Evolutionary conservation across 2,329 filamentous ascomycete genomes (phyloP), one percentile per base, ranked within the genome.

Genomic region (Alternaria novae-zelandiae): DNA sequence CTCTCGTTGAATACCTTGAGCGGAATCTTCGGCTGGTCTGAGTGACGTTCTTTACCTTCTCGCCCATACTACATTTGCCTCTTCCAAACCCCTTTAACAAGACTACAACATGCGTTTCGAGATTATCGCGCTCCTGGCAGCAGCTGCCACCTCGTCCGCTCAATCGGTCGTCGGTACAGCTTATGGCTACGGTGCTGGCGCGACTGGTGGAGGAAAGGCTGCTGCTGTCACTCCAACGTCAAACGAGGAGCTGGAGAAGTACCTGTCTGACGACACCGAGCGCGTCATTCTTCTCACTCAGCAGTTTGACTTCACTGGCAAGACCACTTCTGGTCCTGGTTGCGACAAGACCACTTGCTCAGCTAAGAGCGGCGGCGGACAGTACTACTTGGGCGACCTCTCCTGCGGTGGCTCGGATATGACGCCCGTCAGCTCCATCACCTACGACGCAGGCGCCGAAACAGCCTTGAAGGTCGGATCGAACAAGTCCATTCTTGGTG

Each of bases 401-500:
- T 70, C 67, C 20, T 73, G 71, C 32, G 67, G 62, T 28, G 55
- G 54, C 12, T 57, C 54, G n/a, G 63, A 67, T 21, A 70, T 66
- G 23, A 65, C 69, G 7, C 50, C 68, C 23, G 65, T 71, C n/a
- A 73, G 66, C 63, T 72, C 70, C 8, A 71, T 74, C 59, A 78
- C 63, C 6, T 81, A 81, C 64, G 78, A 80, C 64, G 71, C 74
- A 43, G 78, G 77, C 28, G 74, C 77, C 26, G 50, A 66, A 6
- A 49, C 65, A 4, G 62, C 72, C 15, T 76, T 81, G 58, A 66
- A 68, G 4, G 79, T 83, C 6, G 76, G 69, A 15, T 80, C 77
- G 56, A 78, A 84, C 69, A 84, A 84, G 70, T 78, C 76, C 2
- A 77, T 83, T 44, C 63, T 84, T 25, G 82, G 82, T 15, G 65